Evolutionary conservation across 176 grass and related monocot genomes (phyloP).

Genomic region (Phoenix roebelenii): DNA sequence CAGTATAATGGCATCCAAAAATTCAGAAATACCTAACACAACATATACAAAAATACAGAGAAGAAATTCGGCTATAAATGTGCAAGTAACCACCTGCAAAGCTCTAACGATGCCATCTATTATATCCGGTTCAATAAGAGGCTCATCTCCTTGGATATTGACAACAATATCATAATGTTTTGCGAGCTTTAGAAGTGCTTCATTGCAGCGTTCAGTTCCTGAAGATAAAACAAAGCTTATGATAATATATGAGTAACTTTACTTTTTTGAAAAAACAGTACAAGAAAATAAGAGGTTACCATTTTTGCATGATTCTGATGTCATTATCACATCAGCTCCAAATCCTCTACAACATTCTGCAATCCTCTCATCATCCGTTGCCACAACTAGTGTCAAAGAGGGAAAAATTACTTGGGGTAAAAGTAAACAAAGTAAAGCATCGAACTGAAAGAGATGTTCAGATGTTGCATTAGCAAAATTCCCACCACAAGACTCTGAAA

Average conservation of each 20-base stretch:
- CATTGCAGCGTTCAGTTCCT: constrained; percentile 92
- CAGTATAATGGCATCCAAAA: no score
- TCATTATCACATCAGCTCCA: constrained; percentile 97
- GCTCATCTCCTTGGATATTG: constrained; percentile 97
- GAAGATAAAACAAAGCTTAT: neutral
- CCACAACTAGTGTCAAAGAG: constrained; percentile 44
- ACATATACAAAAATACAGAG: no score
- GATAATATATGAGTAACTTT: constrained; percentile 2
- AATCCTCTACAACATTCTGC: constrained; percentile 95
- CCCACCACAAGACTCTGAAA: no score
- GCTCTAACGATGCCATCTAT: constrained; percentile 97
- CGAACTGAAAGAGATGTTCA: no score
- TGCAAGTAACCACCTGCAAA: constrained; percentile 52
- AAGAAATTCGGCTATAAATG: constrained; percentile 3
- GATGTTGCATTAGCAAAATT: no score
- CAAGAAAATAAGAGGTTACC: constrained; percentile 32
- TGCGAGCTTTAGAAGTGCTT: constrained; percentile 67
- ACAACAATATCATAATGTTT: constrained; percentile 88
- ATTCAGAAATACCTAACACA: no score
- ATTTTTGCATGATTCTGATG: constrained; percentile 84
- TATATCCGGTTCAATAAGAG: constrained; percentile 96
- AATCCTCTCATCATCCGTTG: constrained; percentile 86
- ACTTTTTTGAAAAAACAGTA: neutral
- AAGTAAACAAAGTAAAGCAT: neutral
- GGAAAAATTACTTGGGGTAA: neutral